Conservation (phyloP, 2,329 filamentous ascomycete genomes). For the Epichloe gansuensis region DNA sequence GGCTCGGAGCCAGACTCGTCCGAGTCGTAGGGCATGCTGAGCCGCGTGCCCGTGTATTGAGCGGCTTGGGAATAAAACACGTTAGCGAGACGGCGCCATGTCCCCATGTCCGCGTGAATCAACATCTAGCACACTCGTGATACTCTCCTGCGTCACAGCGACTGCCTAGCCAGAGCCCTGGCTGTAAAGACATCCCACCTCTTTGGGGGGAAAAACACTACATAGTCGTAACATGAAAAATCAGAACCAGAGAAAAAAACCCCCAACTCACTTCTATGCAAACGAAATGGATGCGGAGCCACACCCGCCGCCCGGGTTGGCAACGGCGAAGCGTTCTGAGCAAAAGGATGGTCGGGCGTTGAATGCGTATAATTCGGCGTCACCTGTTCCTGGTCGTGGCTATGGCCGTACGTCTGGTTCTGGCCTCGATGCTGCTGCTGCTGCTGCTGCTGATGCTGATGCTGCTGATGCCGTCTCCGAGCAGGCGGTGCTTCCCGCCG, state of each 20-base stretch:
- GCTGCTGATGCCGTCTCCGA: constrained; percentile 5
- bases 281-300: constrained; percentile 24
- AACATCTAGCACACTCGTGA: no score
- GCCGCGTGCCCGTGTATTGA: constrained; percentile 17
- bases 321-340: constrained; percentile 8
- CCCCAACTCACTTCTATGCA: constrained; percentile 23
- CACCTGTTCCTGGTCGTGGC: constrained; percentile 6
- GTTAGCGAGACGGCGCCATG: constrained; percentile 8
- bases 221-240: neutral
- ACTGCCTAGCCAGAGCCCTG: no score
- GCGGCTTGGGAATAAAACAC: constrained; percentile 14
- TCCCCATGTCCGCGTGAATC: no score
- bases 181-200: no score
- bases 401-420: constrained; percentile 3
- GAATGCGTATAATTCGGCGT: constrained; percentile 10
- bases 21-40: constrained; percentile 25
- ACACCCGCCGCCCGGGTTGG: constrained; percentile 12
- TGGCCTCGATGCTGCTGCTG: constrained; percentile 5
- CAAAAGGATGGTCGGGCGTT: constrained; percentile 7
- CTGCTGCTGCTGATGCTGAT: constrained; percentile 7
- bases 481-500: neutral
- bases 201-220: neutral
- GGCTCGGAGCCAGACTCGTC: constrained; percentile 26
- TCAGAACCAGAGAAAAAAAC: neutral
- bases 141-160: no score